Evolutionary conservation across 2,329 filamentous ascomycete genomes (phyloP).

Genomic region (Penicillium sp.): DNA sequence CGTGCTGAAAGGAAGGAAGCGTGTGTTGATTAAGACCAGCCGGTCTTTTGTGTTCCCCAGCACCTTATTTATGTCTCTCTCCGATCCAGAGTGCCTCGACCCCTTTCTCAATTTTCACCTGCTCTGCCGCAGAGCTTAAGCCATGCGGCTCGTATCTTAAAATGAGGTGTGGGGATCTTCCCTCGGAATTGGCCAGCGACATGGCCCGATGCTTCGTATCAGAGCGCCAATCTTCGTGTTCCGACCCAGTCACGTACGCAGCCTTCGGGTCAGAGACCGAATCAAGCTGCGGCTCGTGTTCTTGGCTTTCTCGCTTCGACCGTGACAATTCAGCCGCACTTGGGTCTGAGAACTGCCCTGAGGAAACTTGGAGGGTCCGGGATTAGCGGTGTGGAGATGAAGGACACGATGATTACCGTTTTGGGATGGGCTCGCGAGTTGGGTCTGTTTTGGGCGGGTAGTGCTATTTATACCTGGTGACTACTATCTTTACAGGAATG

Average conservation of each 20-base stretch:
- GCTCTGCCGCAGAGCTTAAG: background rate
- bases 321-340: background rate
- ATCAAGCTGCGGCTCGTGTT: background rate
- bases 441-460: background rate
- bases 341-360: background rate
- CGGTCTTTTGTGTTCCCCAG: background rate
- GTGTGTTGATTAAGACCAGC: background rate
- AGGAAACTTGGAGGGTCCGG: no score
- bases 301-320: background rate
- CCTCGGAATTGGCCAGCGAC: background rate
- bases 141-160: background rate
- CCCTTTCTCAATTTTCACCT: background rate
- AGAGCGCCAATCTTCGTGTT: background rate
- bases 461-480: background rate
- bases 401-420: background rate
- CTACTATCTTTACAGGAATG: no score
- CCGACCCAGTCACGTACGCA: background rate
- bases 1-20: background rate
- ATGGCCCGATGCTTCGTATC: background rate
- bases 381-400: background rate
- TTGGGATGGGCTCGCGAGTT: background rate
- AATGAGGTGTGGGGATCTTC: background rate
- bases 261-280: background rate
- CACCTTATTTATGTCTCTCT: no score
- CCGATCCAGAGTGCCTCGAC: no score